These are phyloP conservation scores for Asclepias syriaca DNA, from an alignment of 257 asterid species.

Conservation along the genomic window DNA sequence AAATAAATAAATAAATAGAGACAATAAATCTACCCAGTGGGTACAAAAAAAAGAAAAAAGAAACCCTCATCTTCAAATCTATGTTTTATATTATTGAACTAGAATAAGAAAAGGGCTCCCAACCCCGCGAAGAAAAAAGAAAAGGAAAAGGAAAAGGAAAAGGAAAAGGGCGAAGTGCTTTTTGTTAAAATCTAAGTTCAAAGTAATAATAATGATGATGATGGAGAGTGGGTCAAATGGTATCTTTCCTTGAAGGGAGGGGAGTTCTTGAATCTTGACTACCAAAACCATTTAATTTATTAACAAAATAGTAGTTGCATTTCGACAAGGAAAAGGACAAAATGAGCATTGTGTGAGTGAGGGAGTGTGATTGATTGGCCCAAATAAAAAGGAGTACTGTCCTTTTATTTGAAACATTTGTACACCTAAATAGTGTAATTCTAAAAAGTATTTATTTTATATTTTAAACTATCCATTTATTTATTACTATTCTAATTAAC, in stretches of 20 bases:
- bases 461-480: no score
- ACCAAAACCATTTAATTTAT: background rate
- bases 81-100: background rate
- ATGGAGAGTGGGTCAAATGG: constrained; percentile 1
- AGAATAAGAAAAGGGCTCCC: background rate
- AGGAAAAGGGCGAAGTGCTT: no score
- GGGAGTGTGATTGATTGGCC: background rate
- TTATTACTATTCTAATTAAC: no score
- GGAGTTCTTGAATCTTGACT: constrained; percentile 7
- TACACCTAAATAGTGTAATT: background rate
- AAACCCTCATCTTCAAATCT: no score
- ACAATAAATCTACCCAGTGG: no score
- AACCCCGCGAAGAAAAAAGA: no score
- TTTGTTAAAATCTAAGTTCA: no score
- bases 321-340: background rate
- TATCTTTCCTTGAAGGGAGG: constrained; percentile 1
- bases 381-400: background rate
- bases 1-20: no score
- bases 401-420: background rate
- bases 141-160: no score
- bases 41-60: no score
- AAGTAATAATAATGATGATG: no score
- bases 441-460: no score
- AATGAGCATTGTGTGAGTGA: background rate
- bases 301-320: background rate